Evolutionary conservation across 164 flowering plant genomes (phyloP), one percentile per base, ranked within the genome.

Genomic region (Amborella trichopoda): DNA sequence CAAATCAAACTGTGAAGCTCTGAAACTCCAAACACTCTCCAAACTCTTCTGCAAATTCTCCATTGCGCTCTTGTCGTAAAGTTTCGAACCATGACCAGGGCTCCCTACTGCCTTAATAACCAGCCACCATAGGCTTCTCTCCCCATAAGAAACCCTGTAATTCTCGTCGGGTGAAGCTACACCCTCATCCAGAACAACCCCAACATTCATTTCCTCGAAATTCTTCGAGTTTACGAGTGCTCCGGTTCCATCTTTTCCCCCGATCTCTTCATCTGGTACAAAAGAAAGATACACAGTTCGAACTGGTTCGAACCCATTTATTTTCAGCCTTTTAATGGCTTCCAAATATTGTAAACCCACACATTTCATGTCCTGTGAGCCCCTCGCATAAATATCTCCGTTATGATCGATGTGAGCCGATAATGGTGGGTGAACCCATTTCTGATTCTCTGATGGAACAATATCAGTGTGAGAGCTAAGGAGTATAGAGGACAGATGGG

Each of bases 331-430:
- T 28, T 91, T 71, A 39, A 88, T 73, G n/a, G 94, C 96, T 56
- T 93, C 99, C 2, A 88, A 63, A 60, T 88, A 80, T 75, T 93
- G 99, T 59, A 84, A 30, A 1, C 99, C 99, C 10, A 91, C 99
- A 52, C 96, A 84, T 68, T 91, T 91, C 99, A 91, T 91, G 59
- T 91, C 99, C 81, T 93, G 99, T 1, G 96, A 82, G 1, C 96
- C 99, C 24, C 99, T 58, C 6, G 94, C 99, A 43, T 34, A 82
- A 39, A 93, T 74, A 27, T 68, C 41, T 3, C 95, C 95, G 2
- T 37, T 17, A 8, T 32, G 24, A 49, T 88, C 94, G 48, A 84
- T 9, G 50, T 63, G 76, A 14, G 89, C 99, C 1, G 44, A 53
- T 46, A 88, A 83, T 1, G 99, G 95, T 6, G 61, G 77, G 58